A percentile compares a stretch with the other conserved stretches of the same genome.
These are phyloP conservation scores for Phytophthora hibernalis DNA, from an alignment of 352 stramenopile species.

Conservation along the genomic window DNA sequence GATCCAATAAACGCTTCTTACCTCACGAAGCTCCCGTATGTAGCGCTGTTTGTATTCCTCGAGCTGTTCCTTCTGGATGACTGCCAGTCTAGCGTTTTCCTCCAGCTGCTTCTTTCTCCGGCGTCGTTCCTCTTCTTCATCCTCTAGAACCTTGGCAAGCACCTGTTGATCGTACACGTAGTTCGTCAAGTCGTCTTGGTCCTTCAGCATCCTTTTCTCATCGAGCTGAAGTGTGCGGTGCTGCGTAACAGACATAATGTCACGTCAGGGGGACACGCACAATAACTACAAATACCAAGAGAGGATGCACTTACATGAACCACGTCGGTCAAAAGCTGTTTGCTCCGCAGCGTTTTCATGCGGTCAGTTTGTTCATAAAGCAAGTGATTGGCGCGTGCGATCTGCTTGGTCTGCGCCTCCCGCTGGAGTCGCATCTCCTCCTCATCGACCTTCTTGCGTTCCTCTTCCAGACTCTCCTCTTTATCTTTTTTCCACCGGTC, in stretches of 20 bases:
- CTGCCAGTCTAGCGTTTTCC: constrained; percentile 61
- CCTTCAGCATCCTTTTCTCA: constrained; percentile 69
- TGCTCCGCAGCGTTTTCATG: constrained; percentile 91
- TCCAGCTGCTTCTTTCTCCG: constrained; percentile 51
- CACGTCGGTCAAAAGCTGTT: constrained; percentile 89
- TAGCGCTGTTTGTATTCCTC: constrained; percentile 88
- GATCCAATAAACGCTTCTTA: constrained; percentile 14
- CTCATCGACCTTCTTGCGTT: constrained; percentile 76
- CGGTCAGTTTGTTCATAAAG: constrained; percentile 93
- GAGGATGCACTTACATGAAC: constrained; percentile 54
- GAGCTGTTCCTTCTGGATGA: constrained; percentile 79
- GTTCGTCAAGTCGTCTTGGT: constrained; percentile 69
- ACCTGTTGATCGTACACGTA: constrained; percentile 62
- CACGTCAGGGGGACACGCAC: neutral
- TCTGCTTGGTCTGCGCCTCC: constrained; percentile 78
- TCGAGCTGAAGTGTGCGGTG: constrained; percentile 85
- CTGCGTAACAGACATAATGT: constrained; percentile 17
- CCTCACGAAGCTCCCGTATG: constrained; percentile 74
- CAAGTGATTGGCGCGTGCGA: constrained; percentile 84
- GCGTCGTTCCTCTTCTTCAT: constrained; percentile 57
- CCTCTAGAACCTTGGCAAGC: constrained; percentile 54
- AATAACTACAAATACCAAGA: neutral
- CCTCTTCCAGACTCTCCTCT: constrained; percentile 82
- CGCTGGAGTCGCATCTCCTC: constrained; percentile 81
- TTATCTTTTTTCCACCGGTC: constrained; percentile 92